A percentile compares a stretch with the other conserved stretches of the same genome.
These are phyloP conservation scores for Phanerochaete sordida DNA, from an alignment of 768 basidiomycete genomes.

Conservation along the genomic window DNA sequence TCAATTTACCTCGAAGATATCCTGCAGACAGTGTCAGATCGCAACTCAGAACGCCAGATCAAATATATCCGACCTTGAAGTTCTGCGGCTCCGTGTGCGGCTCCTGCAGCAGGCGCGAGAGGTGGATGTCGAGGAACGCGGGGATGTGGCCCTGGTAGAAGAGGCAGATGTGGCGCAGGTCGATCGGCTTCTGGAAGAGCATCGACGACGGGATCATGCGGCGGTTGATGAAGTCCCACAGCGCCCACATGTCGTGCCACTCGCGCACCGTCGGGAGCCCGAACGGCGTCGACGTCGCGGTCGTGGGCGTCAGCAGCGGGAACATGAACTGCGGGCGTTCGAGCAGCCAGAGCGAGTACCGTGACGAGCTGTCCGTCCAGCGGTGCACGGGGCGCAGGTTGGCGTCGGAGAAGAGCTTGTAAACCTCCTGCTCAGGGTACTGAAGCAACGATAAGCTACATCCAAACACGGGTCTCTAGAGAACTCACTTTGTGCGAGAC, in stretches of 20 bases:
- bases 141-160: slow-evolving; percentile 97
- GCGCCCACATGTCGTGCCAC: slow-evolving; percentile 82
- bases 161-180: slow-evolving; percentile 92
- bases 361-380: slow-evolving; percentile 72
- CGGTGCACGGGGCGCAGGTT: slow-evolving; percentile 82
- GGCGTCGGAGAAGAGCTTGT: slow-evolving; percentile 64
- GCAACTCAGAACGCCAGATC: background rate
- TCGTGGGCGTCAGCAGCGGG: slow-evolving; percentile 49
- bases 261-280: slow-evolving; percentile 71
- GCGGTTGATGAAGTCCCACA: slow-evolving; percentile 83
- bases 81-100: slow-evolving; percentile 80
- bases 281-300: slow-evolving; percentile 41
- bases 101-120: slow-evolving; percentile 71
- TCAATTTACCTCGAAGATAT: slow-evolving; percentile 73
- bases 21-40: slow-evolving; percentile 32
- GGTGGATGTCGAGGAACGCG: slow-evolving; percentile 86
- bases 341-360: slow-evolving; percentile 87
- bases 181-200: slow-evolving; percentile 88
- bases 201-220: slow-evolving; percentile 86
- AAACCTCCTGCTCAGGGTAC: slow-evolving; percentile 77
- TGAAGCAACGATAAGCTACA: slow-evolving; percentile 26
- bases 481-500: slow-evolving; percentile 75
- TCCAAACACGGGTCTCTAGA: background rate
- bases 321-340: slow-evolving; percentile 84
- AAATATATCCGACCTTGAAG: slow-evolving; percentile 55